Percentiles rank a stretch among this genome's conserved stretches.
Evolutionary conservation across 2,329 filamentous ascomycete species (phyloP).

Genomic region (Purpureocillium takamizusanense): DNA sequence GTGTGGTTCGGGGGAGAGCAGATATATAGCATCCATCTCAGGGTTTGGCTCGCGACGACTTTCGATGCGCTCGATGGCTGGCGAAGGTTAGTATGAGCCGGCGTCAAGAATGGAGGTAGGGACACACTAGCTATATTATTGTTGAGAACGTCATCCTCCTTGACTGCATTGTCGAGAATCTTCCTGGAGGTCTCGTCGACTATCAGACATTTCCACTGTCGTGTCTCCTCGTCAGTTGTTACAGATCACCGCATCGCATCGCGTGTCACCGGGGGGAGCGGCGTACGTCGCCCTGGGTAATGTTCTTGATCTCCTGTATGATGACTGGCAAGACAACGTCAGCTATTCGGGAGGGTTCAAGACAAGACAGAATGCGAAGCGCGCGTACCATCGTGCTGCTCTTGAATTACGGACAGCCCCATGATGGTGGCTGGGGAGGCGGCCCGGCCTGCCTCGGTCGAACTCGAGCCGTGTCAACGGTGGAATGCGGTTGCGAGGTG

Average conservation of each 20-base stretch:
- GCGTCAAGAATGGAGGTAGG: constrained; percentile 5
- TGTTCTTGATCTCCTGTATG: constrained; percentile 53
- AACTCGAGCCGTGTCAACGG: background rate
- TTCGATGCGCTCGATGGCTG: constrained; percentile 93
- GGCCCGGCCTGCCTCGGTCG: constrained; percentile 15
- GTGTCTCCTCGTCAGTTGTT: background rate
- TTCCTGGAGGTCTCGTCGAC: constrained; percentile 77
- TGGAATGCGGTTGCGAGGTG: too few species aligned
- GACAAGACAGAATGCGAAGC: background rate
- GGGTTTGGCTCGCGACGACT: constrained; percentile 72
- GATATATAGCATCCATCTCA: constrained; percentile 90
- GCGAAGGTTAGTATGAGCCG: constrained; percentile 9
- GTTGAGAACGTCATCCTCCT: constrained; percentile 94
- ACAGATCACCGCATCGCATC: too few species aligned
- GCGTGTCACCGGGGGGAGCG: background rate
- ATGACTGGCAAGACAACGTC: constrained; percentile 17
- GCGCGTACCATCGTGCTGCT: constrained; percentile 53
- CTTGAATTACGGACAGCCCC: constrained; percentile 75
- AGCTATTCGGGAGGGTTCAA: constrained; percentile 1
- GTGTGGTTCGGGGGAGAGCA: constrained; percentile 76
- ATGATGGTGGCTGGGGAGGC: constrained; percentile 43
- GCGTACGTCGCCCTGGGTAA: constrained; percentile 70
- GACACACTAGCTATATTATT: constrained; percentile 85
- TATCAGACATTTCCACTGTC: constrained; percentile 92
- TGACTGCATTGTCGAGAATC: constrained; percentile 82